A percentile compares a stretch with the other conserved stretches of the same genome.
Conservation (phyloP, 2,329 filamentous ascomycete species). For the Chaetomiaceae sp. region DNA sequence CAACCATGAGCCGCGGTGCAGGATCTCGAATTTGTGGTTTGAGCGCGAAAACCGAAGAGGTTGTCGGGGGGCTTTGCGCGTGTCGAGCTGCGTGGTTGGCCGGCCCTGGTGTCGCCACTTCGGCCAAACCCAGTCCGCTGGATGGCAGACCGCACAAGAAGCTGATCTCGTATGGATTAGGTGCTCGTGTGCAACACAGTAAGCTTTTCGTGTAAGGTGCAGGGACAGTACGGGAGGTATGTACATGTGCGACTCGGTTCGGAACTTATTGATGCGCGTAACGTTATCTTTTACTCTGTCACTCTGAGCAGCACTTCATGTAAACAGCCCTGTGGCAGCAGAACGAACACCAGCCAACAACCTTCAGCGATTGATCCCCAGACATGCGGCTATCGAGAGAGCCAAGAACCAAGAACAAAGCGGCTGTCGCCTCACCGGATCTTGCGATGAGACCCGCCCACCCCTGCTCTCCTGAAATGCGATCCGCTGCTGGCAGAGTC, state of each 20-base stretch:
- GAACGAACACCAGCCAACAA: too few relatives aligned
- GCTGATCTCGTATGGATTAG: not conserved
- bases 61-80: too few relatives aligned
- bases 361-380: too few relatives aligned
- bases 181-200: not conserved
- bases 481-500: constrained; percentile 10
- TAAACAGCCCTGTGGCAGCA: too few relatives aligned
- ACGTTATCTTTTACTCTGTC: too few relatives aligned
- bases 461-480: constrained; percentile 16
- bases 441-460: constrained; percentile 2
- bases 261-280: too few relatives aligned
- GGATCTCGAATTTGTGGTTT: not conserved
- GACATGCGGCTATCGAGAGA: constrained; percentile 7
- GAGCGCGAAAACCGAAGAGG: not conserved
- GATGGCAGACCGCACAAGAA: not conserved
- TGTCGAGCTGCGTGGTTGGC: too few relatives aligned
- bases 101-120: constrained; percentile 11
- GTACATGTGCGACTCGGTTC: too few relatives aligned
- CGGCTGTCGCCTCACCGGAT: not conserved
- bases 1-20: not conserved
- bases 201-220: not conserved
- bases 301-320: not conserved
- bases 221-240: not conserved
- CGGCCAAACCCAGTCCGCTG: not conserved
- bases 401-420: not conserved